Evolutionary conservation across 768 basidiomycete species (phyloP).

Genomic region (Candolleomyces efflorescens): DNA sequence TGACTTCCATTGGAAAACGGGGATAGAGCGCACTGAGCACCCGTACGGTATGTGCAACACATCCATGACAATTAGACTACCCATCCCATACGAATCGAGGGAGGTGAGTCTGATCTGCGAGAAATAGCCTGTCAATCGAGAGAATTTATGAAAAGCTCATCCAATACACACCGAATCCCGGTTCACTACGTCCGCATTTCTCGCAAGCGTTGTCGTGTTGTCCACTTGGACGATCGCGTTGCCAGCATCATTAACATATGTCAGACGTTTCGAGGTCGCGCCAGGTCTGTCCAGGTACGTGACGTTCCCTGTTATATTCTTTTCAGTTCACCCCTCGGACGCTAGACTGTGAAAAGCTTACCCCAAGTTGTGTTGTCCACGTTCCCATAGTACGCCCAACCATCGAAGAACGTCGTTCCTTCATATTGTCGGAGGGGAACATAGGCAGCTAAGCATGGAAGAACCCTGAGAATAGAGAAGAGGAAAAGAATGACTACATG

Average conservation of each 20-base stretch:
- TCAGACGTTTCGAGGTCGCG: constrained; percentile 46
- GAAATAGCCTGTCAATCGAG: background rate
- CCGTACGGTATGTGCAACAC: constrained; percentile 46
- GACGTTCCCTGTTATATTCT: constrained; percentile 48
- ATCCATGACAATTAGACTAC: constrained; percentile 42
- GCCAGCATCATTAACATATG: constrained; percentile 56
- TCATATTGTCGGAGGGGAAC: constrained; percentile 39
- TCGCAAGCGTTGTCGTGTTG: constrained; percentile 50
- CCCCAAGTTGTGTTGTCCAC: constrained; percentile 46
- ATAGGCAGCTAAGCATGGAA: constrained; percentile 18
- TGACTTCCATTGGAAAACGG: background rate
- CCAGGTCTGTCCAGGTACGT: constrained; percentile 48
- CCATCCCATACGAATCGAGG: constrained; percentile 36
- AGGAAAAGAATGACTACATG: too few species aligned
- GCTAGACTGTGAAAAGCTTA: constrained; percentile 13
- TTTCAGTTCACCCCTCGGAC: background rate
- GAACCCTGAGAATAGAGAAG: background rate
- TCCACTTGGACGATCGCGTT: constrained; percentile 74
- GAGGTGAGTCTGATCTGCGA: constrained; percentile 42
- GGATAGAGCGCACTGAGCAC: constrained; percentile 40
- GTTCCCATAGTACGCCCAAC: constrained; percentile 50
- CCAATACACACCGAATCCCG: constrained; percentile 47
- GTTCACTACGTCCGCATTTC: constrained; percentile 16
- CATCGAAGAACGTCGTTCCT: constrained; percentile 49
- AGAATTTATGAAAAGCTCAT: background rate